These are phyloP conservation scores for Ilex asprella DNA, from an alignment of 257 asterid genomes.

Conservation along the genomic window DNA sequence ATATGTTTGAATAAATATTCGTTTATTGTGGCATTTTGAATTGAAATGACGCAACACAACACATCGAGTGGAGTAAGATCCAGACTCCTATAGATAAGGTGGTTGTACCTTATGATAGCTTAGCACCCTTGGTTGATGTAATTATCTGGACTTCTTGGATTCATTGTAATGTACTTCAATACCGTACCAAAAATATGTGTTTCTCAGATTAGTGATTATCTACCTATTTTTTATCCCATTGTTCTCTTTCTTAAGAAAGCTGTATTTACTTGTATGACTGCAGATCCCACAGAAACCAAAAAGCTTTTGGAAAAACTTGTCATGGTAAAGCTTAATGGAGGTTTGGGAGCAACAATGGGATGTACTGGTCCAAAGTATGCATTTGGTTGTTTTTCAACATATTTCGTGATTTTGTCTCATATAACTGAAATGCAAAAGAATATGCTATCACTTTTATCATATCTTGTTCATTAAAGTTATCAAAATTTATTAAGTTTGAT, in stretches of 20 bases:
- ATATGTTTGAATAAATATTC: no score
- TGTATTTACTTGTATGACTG: neutral
- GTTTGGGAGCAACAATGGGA: constrained; percentile 99
- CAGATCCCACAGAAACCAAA: constrained; percentile 68
- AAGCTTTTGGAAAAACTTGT: constrained; percentile 86
- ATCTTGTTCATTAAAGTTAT: no score
- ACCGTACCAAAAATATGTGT: no score
- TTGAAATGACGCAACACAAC: neutral
- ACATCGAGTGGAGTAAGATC: neutral
- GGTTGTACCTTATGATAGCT: constrained; percentile 71
- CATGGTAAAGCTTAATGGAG: constrained; percentile 96
- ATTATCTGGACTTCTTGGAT: neutral
- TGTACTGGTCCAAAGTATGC: constrained; percentile 98
- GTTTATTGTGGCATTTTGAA: neutral
- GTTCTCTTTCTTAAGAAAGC: no score
- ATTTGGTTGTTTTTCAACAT: neutral
- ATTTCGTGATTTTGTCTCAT: neutral
- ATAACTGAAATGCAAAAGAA: no score
- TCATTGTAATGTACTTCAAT: no score
- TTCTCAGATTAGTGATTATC: no score
- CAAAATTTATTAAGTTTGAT: no score
- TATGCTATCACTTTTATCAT: no score
- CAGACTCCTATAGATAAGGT: constrained; percentile 1
- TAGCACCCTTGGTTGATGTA: constrained; percentile 75
- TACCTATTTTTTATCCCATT: no score